These are phyloP conservation scores for Pseudogymnoascus sp. DNA, from an alignment of 2,329 filamentous ascomycete genomes.

Conservation along the genomic window DNA sequence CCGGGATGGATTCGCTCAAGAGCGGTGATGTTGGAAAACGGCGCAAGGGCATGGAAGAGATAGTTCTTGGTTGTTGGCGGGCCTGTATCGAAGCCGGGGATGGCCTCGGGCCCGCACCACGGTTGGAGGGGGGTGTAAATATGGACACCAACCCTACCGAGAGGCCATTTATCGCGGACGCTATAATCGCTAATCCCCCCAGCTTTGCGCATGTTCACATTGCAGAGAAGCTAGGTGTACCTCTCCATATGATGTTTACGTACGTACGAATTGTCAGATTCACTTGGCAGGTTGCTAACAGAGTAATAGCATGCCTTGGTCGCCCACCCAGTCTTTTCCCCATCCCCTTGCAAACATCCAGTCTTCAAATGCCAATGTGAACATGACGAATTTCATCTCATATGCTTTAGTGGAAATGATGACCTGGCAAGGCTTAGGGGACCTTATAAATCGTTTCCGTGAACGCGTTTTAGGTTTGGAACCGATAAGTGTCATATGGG, in stretches of 20 bases:
- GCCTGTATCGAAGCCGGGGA: constrained; percentile 75
- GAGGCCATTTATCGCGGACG: constrained; percentile 67
- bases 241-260: constrained; percentile 82
- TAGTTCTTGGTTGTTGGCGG: constrained; percentile 78
- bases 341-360: constrained; percentile 72
- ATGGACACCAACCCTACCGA: constrained; percentile 26
- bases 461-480: constrained; percentile 61
- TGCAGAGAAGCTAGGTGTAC: constrained; percentile 65
- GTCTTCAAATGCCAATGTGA: constrained; percentile 59
- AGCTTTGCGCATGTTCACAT: constrained; percentile 65
- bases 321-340: constrained; percentile 59
- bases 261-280: constrained; percentile 36
- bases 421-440: constrained; percentile 82
- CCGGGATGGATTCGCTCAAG: constrained; percentile 66
- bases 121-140: constrained; percentile 38
- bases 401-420: constrained; percentile 78
- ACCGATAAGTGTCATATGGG: constrained; percentile 68
- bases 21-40: constrained; percentile 70
- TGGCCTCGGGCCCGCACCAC: constrained; percentile 43
- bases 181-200: constrained; percentile 66
- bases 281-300: constrained; percentile 24
- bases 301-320: constrained; percentile 49
- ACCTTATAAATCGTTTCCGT: constrained; percentile 68
- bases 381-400: constrained; percentile 71
- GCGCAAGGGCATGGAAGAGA: constrained; percentile 65